Conservation (phyloP, 164 flowering plant genomes). For the Vitis riparia region DNA sequence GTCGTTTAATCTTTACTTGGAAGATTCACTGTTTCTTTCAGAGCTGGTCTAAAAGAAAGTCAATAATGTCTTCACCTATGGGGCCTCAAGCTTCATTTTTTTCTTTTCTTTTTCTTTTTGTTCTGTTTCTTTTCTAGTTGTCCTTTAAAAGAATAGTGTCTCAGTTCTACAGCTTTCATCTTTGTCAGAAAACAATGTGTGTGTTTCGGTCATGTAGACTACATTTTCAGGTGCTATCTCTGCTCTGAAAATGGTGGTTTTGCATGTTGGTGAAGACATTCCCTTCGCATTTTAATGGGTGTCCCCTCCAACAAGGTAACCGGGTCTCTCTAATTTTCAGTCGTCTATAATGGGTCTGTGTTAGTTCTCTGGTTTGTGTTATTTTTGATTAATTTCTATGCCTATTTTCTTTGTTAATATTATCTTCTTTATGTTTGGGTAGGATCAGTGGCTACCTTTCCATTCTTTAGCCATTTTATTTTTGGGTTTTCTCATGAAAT, state of each 20-base stretch:
- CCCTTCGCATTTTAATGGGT: conserved; percentile 6
- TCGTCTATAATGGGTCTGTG: conserved; percentile 9
- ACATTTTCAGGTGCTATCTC: conserved; percentile 12
- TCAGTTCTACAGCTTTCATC: conserved; percentile 17
- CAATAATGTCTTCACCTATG: conserved; percentile 13
- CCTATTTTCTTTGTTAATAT: not conserved
- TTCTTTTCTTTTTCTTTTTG: conserved; percentile 2
- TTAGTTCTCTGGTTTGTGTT: conserved; percentile 3
- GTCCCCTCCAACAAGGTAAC: not conserved
- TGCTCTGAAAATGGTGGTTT: conserved; percentile 9
- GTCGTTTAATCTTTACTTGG: too few species aligned
- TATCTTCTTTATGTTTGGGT: not conserved
- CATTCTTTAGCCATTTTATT: not conserved
- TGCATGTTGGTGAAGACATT: conserved; percentile 7
- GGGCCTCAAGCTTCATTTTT: not conserved
- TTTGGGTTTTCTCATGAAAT: not conserved
- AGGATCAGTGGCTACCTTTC: not conserved
- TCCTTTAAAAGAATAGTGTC: conserved; percentile 10
- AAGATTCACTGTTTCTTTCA: too few species aligned
- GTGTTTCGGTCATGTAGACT: conserved; percentile 4
- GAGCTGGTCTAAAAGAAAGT: conserved; percentile 3
- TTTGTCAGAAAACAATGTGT: conserved; percentile 15
- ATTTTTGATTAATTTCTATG: not conserved
- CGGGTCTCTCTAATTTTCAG: conserved; percentile 2
- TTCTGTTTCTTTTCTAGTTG: conserved; percentile 14